Evolutionary conservation across 805 yeast species (phyloP).

Genomic region (Cyberlindnera mississippiensis): DNA sequence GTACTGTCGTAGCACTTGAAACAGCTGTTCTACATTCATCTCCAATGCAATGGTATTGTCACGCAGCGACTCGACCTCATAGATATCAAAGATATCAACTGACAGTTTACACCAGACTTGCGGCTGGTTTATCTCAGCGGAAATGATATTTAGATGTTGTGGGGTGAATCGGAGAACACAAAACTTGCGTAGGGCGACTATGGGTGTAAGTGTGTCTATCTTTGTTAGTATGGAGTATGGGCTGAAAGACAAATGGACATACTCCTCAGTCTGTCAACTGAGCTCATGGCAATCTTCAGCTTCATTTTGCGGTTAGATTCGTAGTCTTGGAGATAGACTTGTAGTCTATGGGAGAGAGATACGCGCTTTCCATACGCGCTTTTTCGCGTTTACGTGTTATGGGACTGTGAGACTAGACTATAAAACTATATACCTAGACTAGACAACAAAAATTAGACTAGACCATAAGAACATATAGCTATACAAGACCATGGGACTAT

Average conservation of each 20-base stretch:
- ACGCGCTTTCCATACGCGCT: too few relatives aligned
- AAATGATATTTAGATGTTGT: slow-evolving; percentile 44
- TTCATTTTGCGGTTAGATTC: slow-evolving; percentile 22
- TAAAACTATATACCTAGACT: too few relatives aligned
- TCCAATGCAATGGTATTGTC: slow-evolving; percentile 58
- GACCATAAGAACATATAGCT: too few relatives aligned
- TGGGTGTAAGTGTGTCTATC: slow-evolving; percentile 41
- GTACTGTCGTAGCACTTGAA: slow-evolving; percentile 52
- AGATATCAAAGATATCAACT: slow-evolving; percentile 32
- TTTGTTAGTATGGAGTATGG: slow-evolving; percentile 8
- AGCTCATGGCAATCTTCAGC: slow-evolving; percentile 28
- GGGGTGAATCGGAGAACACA: slow-evolving; percentile 57
- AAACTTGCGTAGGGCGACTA: slow-evolving; percentile 48
- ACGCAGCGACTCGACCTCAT: slow-evolving; percentile 39
- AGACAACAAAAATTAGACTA: too few relatives aligned
- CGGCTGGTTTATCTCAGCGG: slow-evolving; percentile 52
- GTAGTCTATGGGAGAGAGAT: too few relatives aligned
- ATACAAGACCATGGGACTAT: too few relatives aligned
- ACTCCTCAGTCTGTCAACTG: slow-evolving; percentile 30
- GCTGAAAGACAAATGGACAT: slow-evolving; percentile 1
- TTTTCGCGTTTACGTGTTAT: too few relatives aligned
- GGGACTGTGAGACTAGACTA: too few relatives aligned
- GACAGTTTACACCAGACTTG: slow-evolving; percentile 64
- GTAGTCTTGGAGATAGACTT: too few relatives aligned
- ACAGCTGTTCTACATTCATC: slow-evolving; percentile 55